These are phyloP conservation scores for Terfezia claveryi DNA, from an alignment of 495 filamentous ascomycete species.

Conservation along the genomic window DNA sequence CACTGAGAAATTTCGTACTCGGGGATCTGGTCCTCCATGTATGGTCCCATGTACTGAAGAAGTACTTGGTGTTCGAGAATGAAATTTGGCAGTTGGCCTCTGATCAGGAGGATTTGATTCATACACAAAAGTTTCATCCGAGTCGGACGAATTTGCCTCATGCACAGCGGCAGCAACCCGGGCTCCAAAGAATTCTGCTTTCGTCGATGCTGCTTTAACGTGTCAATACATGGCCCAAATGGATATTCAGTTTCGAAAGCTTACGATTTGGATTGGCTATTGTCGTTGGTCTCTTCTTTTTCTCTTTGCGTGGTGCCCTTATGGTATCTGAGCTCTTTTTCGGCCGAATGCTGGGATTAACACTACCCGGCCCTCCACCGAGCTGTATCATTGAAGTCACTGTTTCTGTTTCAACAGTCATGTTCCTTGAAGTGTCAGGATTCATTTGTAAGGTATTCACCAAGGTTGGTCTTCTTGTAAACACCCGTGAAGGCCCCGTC, in stretches of 20 bases:
- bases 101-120: constrained; percentile 78
- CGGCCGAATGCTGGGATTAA: constrained; percentile 50
- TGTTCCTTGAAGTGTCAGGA: constrained; percentile 55
- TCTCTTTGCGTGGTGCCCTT: constrained; percentile 61
- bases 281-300: constrained; percentile 56
- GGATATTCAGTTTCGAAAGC: constrained; percentile 2
- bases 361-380: constrained; percentile 41
- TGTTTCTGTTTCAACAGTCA: constrained; percentile 96
- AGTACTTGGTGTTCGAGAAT: constrained; percentile 85
- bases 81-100: constrained; percentile 51
- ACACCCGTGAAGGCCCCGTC: constrained; percentile 20
- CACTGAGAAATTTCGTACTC: constrained; percentile 34
- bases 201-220: constrained; percentile 48
- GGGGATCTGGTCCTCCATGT: constrained; percentile 46
- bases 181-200: constrained; percentile 93
- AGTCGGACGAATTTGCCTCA: constrained; percentile 80
- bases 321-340: constrained; percentile 88
- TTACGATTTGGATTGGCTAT: constrained; percentile 33
- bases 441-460: constrained; percentile 5
- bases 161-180: constrained; percentile 90
- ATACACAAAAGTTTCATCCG: constrained; percentile 96
- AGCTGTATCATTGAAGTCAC: constrained; percentile 77
- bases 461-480: constrained; percentile 31
- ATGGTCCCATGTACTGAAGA: constrained; percentile 62
- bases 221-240: background rate